Percentiles rank a stretch among this genome's conserved stretches.
Evolutionary conservation across 2,329 filamentous ascomycete species (phyloP).

Genomic region (Pseudogymnoascus pannorum): DNA sequence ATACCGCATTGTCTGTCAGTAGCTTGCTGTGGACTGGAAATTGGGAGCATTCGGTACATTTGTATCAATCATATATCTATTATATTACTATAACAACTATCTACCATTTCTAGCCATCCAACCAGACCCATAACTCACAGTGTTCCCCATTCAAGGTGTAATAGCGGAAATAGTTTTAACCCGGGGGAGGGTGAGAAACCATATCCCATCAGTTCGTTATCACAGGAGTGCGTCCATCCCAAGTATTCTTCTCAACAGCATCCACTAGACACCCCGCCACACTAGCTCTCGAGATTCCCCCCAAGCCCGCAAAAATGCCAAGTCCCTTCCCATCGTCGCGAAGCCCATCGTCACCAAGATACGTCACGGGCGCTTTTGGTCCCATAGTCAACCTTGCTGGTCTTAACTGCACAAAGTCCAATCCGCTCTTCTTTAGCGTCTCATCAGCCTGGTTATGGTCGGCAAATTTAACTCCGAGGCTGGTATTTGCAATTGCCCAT

Average conservation of each 20-base stretch:
- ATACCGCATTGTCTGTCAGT: background rate
- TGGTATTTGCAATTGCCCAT: constrained; percentile 37
- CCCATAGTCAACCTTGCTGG: constrained; percentile 15
- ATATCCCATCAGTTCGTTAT: constrained; percentile 34
- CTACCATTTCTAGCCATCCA: too few species aligned
- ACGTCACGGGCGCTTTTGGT: constrained; percentile 12
- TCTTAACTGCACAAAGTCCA: constrained; percentile 16
- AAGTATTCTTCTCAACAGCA: constrained; percentile 35
- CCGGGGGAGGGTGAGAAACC: too few species aligned
- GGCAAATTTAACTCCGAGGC: constrained; percentile 38
- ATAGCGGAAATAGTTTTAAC: too few species aligned
- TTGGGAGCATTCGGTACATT: too few species aligned
- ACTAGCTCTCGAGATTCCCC: constrained; percentile 26
- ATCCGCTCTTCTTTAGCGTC: constrained; percentile 16
- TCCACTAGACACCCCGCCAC: constrained; percentile 41
- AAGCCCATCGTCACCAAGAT: constrained; percentile 14
- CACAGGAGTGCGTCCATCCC: constrained; percentile 39
- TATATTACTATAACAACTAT: too few species aligned
- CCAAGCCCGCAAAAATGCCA: constrained; percentile 11
- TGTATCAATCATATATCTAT: too few species aligned
- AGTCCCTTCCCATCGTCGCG: constrained; percentile 12
- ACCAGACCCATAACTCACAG: too few species aligned
- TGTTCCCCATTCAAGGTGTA: too few species aligned
- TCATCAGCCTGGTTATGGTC: constrained; percentile 37
- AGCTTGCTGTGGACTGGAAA: background rate